phyloP scores from a whole-genome alignment of 23 red algal species.

The Porphyridium purpureum region DNA sequence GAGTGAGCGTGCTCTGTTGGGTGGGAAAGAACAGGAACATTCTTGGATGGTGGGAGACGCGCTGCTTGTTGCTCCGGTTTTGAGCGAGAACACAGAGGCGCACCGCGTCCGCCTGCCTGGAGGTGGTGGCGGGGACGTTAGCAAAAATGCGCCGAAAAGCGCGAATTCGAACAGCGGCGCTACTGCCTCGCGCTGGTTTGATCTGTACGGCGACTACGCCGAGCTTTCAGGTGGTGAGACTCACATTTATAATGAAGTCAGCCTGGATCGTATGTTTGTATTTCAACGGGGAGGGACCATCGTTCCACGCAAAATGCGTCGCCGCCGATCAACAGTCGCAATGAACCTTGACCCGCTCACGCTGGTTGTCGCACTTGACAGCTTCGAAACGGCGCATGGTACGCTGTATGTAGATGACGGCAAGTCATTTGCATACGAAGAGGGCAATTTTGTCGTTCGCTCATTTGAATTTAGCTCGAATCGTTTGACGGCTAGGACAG shows the following conservation, averaged over 20 bases:
- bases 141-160: too few species aligned
- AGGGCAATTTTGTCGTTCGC: constrained; percentile 24
- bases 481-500: constrained; percentile 10
- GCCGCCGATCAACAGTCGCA: constrained; percentile 26
- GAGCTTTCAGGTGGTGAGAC: constrained; percentile 1
- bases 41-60: constrained; percentile 72
- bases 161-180: too few species aligned
- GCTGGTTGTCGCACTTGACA: constrained; percentile 59
- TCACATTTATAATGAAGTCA: constrained; percentile 4
- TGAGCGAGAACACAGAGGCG: constrained; percentile 22
- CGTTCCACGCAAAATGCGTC: constrained; percentile 50
- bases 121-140: too few species aligned
- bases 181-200: constrained; percentile 40
- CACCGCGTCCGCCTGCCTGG: constrained; percentile 43
- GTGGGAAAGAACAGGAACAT: constrained; percentile 15
- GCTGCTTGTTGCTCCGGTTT: constrained; percentile 50
- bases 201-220: constrained; percentile 10
- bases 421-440: constrained; percentile 32
- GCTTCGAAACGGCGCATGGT: constrained; percentile 23
- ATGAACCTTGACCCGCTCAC: constrained; percentile 57
- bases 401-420: constrained; percentile 76
- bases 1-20: constrained; percentile 6
- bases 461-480: constrained; percentile 16
- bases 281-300: constrained; percentile 75
- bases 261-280: constrained; percentile 32